A percentile compares a stretch with the other conserved stretches of the same genome.
Conservation (phyloP, 1,139 yeast species). For the Scheffersomyces stambukii region DNA sequence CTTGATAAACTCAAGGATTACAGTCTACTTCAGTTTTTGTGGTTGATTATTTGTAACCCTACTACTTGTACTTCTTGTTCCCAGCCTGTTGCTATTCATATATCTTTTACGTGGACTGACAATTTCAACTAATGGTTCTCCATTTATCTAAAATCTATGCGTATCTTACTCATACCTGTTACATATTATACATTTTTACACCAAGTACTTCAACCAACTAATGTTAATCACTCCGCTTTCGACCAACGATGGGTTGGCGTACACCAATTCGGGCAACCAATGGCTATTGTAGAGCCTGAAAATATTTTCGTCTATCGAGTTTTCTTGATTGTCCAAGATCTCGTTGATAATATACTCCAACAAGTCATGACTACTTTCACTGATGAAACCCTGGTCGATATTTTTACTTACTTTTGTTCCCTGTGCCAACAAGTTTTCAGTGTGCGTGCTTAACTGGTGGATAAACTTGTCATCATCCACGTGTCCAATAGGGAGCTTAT, state of each 20-base stretch:
- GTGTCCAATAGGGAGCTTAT: slow-evolving; percentile 38
- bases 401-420: slow-evolving; percentile 16
- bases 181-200: too few species aligned
- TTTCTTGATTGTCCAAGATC: slow-evolving; percentile 22
- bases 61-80: too few species aligned
- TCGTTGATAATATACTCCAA: slow-evolving; percentile 30
- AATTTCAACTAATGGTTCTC: too few species aligned
- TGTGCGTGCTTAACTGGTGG: slow-evolving; percentile 20
- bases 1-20: too few species aligned
- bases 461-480: slow-evolving; percentile 33
- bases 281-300: slow-evolving; percentile 36
- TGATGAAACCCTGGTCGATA: slow-evolving; percentile 23
- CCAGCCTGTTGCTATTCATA: too few species aligned
- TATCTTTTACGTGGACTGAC: too few species aligned
- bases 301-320: slow-evolving; percentile 20
- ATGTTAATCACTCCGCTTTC: slow-evolving; percentile 32
- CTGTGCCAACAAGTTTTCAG: slow-evolving; percentile 22
- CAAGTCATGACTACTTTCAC: slow-evolving; percentile 26
- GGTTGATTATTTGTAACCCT: too few species aligned
- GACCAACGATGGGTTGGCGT: slow-evolving; percentile 39
- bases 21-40: too few species aligned
- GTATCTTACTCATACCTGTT: too few species aligned
- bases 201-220: slow-evolving; percentile 39
- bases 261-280: slow-evolving; percentile 42
- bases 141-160: too few species aligned